Base-by-base conservation (phyloP, 192 early-diverging fungal species). In the Phlyctochytrium arcticum region DNA sequence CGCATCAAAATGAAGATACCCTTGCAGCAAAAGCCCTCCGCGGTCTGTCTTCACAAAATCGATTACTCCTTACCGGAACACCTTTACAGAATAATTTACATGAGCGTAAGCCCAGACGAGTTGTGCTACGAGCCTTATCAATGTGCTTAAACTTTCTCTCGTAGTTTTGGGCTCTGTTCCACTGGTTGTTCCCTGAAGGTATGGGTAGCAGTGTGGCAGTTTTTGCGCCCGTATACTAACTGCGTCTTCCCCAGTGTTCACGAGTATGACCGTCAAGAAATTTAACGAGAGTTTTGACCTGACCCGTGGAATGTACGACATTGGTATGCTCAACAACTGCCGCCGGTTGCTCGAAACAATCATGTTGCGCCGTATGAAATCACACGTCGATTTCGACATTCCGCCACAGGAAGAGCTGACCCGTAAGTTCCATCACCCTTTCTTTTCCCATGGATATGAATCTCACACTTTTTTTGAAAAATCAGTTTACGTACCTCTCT, bases 1-100 rank as follows among this genome's bases (percentile, higher is more conserved):
- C n/a, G 46, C 86, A 96, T 80, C 96, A 98, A 65, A 98, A 98
- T 76, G 77, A 93, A 71, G 87, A 95, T 60, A 92, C 92, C 67
- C 88, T 89, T 61, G 73, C 96, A 30, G 82, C 94, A 27, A 77
- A 77, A 5, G 90, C 94, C 35, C 81, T 98, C 26, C 94, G 92
- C 61, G 71, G 75, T 0, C 88, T 91, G 72, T 77, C 87, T 32
- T 87, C 88, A 39, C 85, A 89, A 24, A 93, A 92, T 69, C 81
- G 94, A 2, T 74, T 96, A 26, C 73, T 98, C 6, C 74, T 98
- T 33, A 95, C 92, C 5, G 96, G 96, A 31, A 98, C 96, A 36
- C 96, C 96, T n/a, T 74, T 98, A 39, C 76, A 90, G 75, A 98
- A 98, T 75, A 94, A 94, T 67, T 67, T 98, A 51, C 76, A 85